These are phyloP conservation scores for Pseudognaphalium luteoalbum DNA, from an alignment of 129 eudicot species.

Conservation along the genomic window DNA sequence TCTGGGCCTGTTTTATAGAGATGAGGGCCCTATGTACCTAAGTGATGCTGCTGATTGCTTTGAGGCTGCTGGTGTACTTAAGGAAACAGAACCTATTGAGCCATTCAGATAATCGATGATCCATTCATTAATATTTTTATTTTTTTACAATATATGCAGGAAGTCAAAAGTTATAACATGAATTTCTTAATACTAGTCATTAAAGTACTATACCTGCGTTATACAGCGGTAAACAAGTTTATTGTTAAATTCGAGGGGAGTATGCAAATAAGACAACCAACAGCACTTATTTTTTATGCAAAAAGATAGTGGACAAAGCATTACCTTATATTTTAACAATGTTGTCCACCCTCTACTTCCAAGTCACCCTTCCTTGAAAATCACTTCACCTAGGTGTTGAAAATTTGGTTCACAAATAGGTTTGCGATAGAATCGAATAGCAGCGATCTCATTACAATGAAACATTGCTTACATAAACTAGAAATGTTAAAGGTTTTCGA, in stretches of 20 bases:
- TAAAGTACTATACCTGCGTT: not conserved
- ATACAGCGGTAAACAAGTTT: not conserved
- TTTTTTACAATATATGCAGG: not conserved
- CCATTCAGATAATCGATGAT: conserved; percentile 60
- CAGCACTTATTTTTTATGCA: not conserved
- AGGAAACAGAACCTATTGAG: conserved; percentile 80
- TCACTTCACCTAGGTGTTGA: too few relatives aligned
- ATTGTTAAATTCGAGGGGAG: not conserved
- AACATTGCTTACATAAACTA: too few relatives aligned
- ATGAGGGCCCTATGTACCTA: conserved; percentile 40
- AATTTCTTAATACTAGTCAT: not conserved
- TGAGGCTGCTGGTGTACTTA: conserved; percentile 63
- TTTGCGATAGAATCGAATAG: too few relatives aligned
- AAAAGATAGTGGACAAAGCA: not conserved
- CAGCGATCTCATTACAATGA: too few relatives aligned
- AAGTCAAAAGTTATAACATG: not conserved
- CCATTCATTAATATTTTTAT: too few relatives aligned
- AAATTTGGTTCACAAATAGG: too few relatives aligned
- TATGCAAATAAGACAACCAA: too few relatives aligned
- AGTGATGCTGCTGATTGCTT: conserved; percentile 79
- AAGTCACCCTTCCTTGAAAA: too few relatives aligned
- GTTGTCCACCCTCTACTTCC: too few relatives aligned
- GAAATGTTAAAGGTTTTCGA: too few relatives aligned
- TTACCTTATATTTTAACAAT: not conserved
- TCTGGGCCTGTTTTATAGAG: conserved; percentile 67